Evolutionary conservation across 2,329 filamentous ascomycete species (phyloP), one percentile per base, ranked within the genome.

Genomic region (Chrysoporthe austroafricana): DNA sequence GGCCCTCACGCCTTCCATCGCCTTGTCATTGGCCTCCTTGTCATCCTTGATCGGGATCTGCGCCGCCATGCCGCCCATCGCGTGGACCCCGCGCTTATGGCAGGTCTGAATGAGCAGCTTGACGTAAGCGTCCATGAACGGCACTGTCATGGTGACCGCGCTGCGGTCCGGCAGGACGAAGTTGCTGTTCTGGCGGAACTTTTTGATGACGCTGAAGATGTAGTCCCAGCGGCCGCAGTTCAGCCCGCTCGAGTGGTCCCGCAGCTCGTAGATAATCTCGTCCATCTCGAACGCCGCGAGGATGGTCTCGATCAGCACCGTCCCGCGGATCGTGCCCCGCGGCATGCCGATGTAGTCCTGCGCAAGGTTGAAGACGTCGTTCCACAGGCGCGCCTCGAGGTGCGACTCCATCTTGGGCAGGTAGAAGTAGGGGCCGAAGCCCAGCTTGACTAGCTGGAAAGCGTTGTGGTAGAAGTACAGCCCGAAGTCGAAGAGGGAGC

Each of bases 171-270:
- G 96, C 26, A 99, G 90, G 67, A 98, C 89, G 78, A 98, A 98
- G 82, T 91, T 90, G 75, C 92, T 85, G 85, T 97, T 96, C 76
- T 97, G 89, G 78, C 96, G 93, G 91, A 98, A 97, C 82, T 97
- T 97, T 88, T 99, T 99, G 86, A 99, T 98, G 77, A 95, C 93
- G 79, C 91, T 96, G 87, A 99, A 99, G 83, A 99, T 98, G 86
- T 99, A 99, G 79, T 99, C 96, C 96, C 96, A 99, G 73, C 96
- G 91, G 72, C 96, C 96, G 81, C 96, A 98, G 89, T 99, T 99
- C 76, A 99, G 88, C 60, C 96, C 96, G 7, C 95, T 91, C 79
- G 91, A 95, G 85, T 99, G 96, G 78, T 98, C 95, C 70, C 96
- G 91, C 73, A 99, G 90, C 84, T 98, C 96, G 81, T 97, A 99